Percentiles rank a stretch among this genome's conserved stretches.
These are phyloP conservation scores for Astrocystis sublimbata DNA, from an alignment of 495 filamentous ascomycete species.

Conservation along the genomic window DNA sequence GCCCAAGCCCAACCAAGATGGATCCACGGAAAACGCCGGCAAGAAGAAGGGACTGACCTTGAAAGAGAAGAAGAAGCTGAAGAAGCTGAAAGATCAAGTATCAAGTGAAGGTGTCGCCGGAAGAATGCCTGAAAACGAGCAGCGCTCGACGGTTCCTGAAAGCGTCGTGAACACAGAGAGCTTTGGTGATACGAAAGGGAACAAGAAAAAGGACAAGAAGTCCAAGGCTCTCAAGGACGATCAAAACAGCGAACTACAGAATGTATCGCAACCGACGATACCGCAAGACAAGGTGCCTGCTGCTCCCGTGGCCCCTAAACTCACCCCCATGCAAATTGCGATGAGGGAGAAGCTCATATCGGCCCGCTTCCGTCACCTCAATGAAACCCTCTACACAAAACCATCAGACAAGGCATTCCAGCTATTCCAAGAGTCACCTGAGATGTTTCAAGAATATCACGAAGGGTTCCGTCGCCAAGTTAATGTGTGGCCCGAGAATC, in stretches of 20 bases:
- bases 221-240: conserved; percentile 25
- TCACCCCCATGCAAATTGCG: conserved; percentile 87
- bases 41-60: conserved; percentile 26
- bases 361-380: conserved; percentile 94
- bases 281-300: conserved; percentile 16
- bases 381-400: conserved; percentile 92
- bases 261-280: neutral
- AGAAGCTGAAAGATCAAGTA: conserved; percentile 35
- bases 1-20: conserved; percentile 26
- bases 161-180: conserved; percentile 24
- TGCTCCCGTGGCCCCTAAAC: conserved; percentile 44
- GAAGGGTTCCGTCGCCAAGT: conserved; percentile 93
- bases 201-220: conserved; percentile 28
- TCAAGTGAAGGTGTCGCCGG: conserved; percentile 4
- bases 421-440: conserved; percentile 77
- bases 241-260: conserved; percentile 10
- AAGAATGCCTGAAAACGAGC: conserved; percentile 2
- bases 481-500: conserved; percentile 92
- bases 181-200: conserved; percentile 35
- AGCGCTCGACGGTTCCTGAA: conserved; percentile 12
- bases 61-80: conserved; percentile 48
- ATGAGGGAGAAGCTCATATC: conserved; percentile 93
- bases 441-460: conserved; percentile 94
- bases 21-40: conserved; percentile 15
- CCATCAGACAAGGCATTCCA: conserved; percentile 75